Evolutionary conservation across 164 flowering plant species (phyloP).

Genomic region (Warburgia ugandensis): DNA sequence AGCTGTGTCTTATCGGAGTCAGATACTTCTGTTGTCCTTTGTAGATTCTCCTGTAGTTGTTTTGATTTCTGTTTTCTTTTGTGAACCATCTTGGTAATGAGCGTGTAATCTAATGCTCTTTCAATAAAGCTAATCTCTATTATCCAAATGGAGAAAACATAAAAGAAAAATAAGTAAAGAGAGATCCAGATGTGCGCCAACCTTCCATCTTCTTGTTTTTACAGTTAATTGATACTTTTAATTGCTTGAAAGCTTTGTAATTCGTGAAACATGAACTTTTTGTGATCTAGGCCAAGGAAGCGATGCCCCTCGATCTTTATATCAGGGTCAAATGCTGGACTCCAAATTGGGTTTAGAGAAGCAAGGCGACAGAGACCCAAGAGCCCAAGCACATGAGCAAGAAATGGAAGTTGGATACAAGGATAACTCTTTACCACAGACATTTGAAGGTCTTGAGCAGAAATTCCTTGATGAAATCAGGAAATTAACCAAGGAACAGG

Average conservation of each 20-base stretch:
- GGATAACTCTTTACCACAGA: conserved; percentile 24
- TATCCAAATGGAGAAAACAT: too few relatives aligned
- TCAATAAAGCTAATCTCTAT: too few relatives aligned
- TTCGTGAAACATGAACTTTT: not conserved
- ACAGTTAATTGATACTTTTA: not conserved
- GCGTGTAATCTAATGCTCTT: too few relatives aligned
- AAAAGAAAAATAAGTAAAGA: too few relatives aligned
- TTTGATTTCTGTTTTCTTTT: too few relatives aligned
- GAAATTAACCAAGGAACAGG: conserved; percentile 53
- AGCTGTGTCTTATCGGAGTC: too few relatives aligned
- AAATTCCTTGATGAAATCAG: conserved; percentile 51
- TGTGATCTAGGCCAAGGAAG: conserved; percentile 40
- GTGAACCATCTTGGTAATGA: too few relatives aligned
- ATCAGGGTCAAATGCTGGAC: conserved; percentile 39
- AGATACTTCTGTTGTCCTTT: too few relatives aligned
- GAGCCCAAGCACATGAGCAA: conserved; percentile 34
- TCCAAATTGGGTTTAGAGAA: conserved; percentile 32
- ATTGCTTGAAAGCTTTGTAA: not conserved
- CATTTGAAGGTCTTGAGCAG: conserved; percentile 53
- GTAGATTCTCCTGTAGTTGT: too few relatives aligned
- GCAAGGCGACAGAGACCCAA: conserved; percentile 31
- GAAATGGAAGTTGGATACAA: conserved; percentile 54
- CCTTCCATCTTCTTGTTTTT: too few relatives aligned
- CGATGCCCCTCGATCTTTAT: conserved; percentile 35
- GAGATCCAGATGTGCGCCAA: too few relatives aligned